A percentile compares a stretch with the other conserved stretches of the same genome.
Evolutionary conservation across 352 stramenopile genomes (phyloP).

Genomic region (Aphanomyces astaci): DNA sequence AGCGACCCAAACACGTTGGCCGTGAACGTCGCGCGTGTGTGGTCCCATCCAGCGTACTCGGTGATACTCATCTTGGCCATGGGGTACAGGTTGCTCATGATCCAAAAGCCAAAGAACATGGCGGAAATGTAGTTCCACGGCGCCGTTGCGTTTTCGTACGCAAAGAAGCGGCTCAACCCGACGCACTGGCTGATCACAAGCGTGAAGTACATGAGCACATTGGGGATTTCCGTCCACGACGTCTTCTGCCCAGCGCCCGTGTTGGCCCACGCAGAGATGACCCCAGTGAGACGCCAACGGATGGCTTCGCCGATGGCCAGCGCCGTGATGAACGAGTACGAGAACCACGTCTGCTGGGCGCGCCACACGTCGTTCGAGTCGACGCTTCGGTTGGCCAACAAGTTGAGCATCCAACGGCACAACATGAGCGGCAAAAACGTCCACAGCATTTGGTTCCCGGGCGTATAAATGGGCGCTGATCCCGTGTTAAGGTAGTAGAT

Average conservation of each 20-base stretch:
- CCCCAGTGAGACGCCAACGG: constrained; percentile 8
- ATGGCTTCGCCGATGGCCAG: constrained; percentile 19
- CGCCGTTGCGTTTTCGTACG: constrained; percentile 21
- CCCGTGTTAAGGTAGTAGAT: constrained; percentile 23
- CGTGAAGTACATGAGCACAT: constrained; percentile 21
- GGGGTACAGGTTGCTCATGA: constrained; percentile 22
- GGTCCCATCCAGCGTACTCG: constrained; percentile 23
- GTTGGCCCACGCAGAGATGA: constrained; percentile 16
- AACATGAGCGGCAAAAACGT: constrained; percentile 23
- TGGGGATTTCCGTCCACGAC: constrained; percentile 24
- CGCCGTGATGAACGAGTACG: constrained; percentile 20
- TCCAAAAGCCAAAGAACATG: constrained; percentile 24
- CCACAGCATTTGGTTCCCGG: constrained; percentile 15
- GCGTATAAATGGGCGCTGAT: constrained; percentile 19
- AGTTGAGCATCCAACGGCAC: constrained; percentile 23
- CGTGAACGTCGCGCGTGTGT: constrained; percentile 21
- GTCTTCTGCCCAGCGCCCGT: constrained; percentile 24
- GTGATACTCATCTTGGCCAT: constrained; percentile 25
- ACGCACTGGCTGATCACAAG: constrained; percentile 14
- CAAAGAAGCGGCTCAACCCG: constrained; percentile 12
- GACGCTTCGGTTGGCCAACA: constrained; percentile 19
- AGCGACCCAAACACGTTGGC: constrained; percentile 25
- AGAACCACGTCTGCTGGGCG: constrained; percentile 24
- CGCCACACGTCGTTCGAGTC: constrained; percentile 24
- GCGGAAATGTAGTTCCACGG: constrained; percentile 24